Conservation (phyloP, 768 basidiomycete genomes). For the Hygrophorus russula region DNA sequence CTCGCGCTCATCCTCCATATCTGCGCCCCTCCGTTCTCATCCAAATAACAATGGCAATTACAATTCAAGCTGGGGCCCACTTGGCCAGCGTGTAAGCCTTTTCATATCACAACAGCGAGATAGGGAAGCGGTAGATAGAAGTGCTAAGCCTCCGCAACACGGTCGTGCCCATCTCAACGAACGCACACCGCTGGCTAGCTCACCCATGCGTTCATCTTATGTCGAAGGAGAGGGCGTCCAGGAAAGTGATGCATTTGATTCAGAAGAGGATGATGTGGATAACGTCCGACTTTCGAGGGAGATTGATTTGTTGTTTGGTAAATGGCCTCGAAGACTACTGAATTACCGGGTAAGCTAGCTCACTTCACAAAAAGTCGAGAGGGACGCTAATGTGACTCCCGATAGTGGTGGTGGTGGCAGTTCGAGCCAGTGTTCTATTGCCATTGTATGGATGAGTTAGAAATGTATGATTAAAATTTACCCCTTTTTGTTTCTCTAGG, state of each 20-base stretch:
- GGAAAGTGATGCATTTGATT: constrained; percentile 12
- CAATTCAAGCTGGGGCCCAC: constrained; percentile 46
- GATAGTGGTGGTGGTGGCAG: constrained; percentile 82
- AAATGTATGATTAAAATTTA: constrained; percentile 23
- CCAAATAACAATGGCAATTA: constrained; percentile 29
- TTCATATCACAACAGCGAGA: constrained; percentile 8
- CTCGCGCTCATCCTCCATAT: constrained; percentile 73
- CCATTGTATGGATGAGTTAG: constrained; percentile 46
- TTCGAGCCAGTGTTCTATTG: constrained; percentile 55
- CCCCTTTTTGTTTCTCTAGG: not conserved
- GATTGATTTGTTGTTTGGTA: constrained; percentile 47
- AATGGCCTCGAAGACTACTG: constrained; percentile 57
- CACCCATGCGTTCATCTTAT: constrained; percentile 11
- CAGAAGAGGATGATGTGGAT: constrained; percentile 19
- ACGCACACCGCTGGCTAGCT: constrained; percentile 23
- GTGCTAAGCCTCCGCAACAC: constrained; percentile 1
- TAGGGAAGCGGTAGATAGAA: constrained; percentile 10
- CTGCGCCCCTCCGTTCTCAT: constrained; percentile 60
- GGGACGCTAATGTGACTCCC: not conserved
- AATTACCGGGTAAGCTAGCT: constrained; percentile 48
- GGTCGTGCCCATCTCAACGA: constrained; percentile 19
- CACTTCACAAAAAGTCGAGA: not conserved
- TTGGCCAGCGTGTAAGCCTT: constrained; percentile 43
- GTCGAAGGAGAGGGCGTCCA: constrained; percentile 6
- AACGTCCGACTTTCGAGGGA: constrained; percentile 31